Conservation (phyloP, 108 stramenopile genomes). For the Mediolabrus comicus region DNA sequence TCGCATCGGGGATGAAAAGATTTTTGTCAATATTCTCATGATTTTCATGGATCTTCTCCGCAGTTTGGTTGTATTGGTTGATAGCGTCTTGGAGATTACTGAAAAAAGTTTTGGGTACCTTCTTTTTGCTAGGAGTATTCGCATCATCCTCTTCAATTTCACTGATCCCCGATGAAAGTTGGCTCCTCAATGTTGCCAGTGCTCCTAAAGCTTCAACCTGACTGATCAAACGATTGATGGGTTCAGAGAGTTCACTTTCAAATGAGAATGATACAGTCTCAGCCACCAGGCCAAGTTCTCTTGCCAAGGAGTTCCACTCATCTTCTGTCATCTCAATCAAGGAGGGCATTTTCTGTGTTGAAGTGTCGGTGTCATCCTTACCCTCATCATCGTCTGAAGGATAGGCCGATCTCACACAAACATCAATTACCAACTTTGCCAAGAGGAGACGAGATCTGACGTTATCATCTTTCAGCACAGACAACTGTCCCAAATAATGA, state of each 20-base stretch:
- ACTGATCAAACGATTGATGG: not conserved
- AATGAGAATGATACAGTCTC: not conserved
- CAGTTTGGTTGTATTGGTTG: not conserved
- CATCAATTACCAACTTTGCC: conserved; percentile 14
- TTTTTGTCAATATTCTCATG: not conserved
- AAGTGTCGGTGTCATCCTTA: not conserved
- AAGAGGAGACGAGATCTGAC: conserved; percentile 14
- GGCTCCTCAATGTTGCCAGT: conserved; percentile 8
- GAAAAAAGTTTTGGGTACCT: not conserved
- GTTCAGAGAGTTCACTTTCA: not conserved
- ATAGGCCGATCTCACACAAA: conserved; percentile 12
- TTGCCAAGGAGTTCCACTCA: not conserved
- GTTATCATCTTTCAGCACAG: conserved; percentile 3
- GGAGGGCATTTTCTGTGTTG: not conserved
- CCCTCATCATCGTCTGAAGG: not conserved
- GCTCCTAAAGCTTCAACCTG: conserved; percentile 21
- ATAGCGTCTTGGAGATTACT: not conserved
- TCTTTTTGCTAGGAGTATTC: not conserved
- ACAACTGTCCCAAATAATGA: conserved; percentile 12
- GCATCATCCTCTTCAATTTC: not conserved
- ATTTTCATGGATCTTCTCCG: not conserved
- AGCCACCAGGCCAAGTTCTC: conserved; percentile 1
- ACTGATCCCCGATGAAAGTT: not conserved
- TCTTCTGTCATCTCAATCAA: conserved; percentile 5
- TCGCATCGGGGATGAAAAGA: conserved; percentile 7